Evolutionary conservation across 768 basidiomycete species (phyloP).

Genomic region (Mrakia gelida): DNA sequence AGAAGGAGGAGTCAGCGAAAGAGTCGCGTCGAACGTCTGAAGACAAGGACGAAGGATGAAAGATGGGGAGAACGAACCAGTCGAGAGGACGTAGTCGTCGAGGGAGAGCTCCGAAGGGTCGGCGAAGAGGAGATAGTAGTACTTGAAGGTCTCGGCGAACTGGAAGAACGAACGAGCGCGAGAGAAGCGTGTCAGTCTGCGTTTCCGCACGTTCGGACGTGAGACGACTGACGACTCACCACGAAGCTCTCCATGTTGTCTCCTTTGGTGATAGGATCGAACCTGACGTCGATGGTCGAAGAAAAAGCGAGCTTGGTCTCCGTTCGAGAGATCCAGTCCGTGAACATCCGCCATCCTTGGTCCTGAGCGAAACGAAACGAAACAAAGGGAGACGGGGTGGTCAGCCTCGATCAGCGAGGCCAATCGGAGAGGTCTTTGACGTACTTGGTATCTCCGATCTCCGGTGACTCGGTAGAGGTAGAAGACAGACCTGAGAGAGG

Average conservation of each 20-base stretch:
- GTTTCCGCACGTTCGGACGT: no score
- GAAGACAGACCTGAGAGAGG: conserved; percentile 14
- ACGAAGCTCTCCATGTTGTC: conserved; percentile 32
- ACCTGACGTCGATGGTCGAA: conserved; percentile 17
- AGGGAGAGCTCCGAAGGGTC: background rate
- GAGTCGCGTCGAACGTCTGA: no score
- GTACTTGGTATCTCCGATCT: conserved; percentile 29
- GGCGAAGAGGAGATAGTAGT: conserved; percentile 20
- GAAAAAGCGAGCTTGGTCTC: conserved; percentile 17
- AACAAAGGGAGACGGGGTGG: background rate
- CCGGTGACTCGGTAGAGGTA: conserved; percentile 31
- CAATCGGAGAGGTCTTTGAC: background rate
- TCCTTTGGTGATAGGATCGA: background rate
- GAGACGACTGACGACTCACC: background rate
- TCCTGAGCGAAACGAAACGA: conserved; percentile 8
- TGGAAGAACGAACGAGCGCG: background rate
- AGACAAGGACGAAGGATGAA: background rate
- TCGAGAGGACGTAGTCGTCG: conserved; percentile 21
- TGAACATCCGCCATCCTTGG: conserved; percentile 32
- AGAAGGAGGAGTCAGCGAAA: background rate
- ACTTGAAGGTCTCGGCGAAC: conserved; percentile 32
- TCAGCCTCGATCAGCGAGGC: background rate
- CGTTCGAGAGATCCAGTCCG: conserved; percentile 11
- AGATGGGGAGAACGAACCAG: background rate
- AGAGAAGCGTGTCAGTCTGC: background rate